Base-by-base conservation (phyloP, 1,284 basidiomycete species). In the Ganoderma meredithae region DNA sequence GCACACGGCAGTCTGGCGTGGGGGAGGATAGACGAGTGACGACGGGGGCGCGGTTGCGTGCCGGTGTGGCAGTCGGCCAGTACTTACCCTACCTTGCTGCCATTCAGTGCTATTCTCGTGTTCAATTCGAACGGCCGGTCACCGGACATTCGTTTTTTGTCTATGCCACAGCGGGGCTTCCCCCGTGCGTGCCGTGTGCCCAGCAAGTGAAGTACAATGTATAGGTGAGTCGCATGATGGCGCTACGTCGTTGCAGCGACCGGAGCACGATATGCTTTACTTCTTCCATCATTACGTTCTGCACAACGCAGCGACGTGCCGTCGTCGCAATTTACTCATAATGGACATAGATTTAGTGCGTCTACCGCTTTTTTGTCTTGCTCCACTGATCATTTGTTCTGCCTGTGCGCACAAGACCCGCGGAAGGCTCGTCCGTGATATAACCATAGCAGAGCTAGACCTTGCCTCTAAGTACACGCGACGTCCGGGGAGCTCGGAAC, bases 51-150 rank as follows among this genome's bases (percentile, higher is more conserved):
- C 53, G 47, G 47, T 49, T 66, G 68, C 63, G 63, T 63, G 41
- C 65, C 60, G 39, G 65, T 58, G 53, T 66, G 31, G 63, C 63
- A 69, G 66, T 65, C 63, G 62, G 27, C 27, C 27, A 31, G 27
- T 31, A 40, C 47, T 47, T 61, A 60, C 63, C 33, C 36, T 71
- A 67, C 55, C 58, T 33, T 55, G 41, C n/a, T 61, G 22, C 52
- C 63, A 22, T 61, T 62, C 65, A 33, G 55, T 63, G 65, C 63
- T 69, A 63, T 60, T 55, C 49, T 61, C 53, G 60, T 39, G 59
- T 62, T 60, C 55, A 68, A 65, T 60, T 43, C 64, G 64, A 64
- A 69, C 66, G 55, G 58, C 69, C 68, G 61, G 62, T 66, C 47
- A 43, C 59, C 55, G 47, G 19, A 15, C 49, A 13, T 33, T 22